A percentile compares a stretch with the other conserved stretches of the same genome.
Evolutionary conservation across 2,329 filamentous ascomycete species (phyloP).

Genomic region (Lasiodiplodia citricola): DNA sequence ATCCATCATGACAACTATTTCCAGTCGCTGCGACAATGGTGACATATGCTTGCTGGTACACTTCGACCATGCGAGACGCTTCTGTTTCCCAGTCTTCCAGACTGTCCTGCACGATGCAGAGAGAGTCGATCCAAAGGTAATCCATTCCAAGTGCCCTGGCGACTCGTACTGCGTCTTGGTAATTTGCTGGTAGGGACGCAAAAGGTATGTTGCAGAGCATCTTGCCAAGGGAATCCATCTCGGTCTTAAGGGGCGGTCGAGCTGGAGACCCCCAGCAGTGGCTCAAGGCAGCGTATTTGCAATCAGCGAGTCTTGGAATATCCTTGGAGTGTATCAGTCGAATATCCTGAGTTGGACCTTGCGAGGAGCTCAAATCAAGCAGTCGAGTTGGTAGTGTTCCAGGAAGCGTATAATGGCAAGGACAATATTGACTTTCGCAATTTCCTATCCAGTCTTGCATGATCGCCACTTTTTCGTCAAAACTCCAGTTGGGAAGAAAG

Average conservation of each 20-base stretch:
- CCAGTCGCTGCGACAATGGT: background rate
- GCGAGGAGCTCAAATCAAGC: background rate
- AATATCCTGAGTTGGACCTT: background rate
- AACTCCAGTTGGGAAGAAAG: too few relatives aligned
- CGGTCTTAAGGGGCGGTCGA: background rate
- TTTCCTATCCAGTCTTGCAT: too few relatives aligned
- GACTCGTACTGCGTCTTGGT: constrained; percentile 25
- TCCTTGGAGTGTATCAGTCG: background rate
- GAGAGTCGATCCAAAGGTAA: constrained; percentile 30
- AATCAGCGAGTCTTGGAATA: fast-evolving
- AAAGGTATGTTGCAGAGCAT: background rate
- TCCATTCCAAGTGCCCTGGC: background rate
- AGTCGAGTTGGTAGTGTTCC: background rate
- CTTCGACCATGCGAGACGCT: background rate
- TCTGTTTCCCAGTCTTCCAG: constrained; percentile 13
- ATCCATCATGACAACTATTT: background rate
- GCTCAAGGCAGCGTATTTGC: constrained; percentile 22
- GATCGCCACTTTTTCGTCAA: too few relatives aligned
- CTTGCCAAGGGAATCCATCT: background rate
- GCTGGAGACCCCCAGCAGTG: constrained; percentile 32
- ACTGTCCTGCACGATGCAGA: constrained; percentile 29
- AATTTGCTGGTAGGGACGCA: constrained; percentile 8
- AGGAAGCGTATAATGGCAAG: too few relatives aligned
- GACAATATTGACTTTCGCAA: too few relatives aligned
- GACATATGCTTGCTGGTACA: background rate